These are phyloP conservation scores for Tetrahymena elliotti DNA, from an alignment of 73 alveolate genomes.

Conservation along the genomic window DNA sequence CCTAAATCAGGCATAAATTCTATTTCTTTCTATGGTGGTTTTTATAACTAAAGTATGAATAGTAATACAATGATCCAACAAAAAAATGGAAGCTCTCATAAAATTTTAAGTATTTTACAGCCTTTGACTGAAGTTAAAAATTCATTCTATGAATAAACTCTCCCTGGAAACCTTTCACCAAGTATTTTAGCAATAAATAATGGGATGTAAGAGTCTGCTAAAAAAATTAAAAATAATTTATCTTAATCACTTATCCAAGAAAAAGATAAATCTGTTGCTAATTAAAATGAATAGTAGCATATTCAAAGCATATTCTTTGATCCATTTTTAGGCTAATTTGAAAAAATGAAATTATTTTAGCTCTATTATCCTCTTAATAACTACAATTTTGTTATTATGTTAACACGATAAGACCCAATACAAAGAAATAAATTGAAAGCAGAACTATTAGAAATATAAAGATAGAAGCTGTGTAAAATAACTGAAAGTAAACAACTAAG, in stretches of 20 bases:
- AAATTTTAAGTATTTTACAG: not conserved
- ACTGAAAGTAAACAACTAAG: not conserved
- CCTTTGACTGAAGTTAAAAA: not conserved
- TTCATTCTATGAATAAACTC: not conserved
- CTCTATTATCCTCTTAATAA: not conserved
- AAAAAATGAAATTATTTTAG: not conserved
- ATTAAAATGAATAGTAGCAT: not conserved
- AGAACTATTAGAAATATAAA: too few species aligned
- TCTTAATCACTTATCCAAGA: not conserved
- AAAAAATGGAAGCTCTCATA: not conserved
- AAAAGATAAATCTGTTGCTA: not conserved
- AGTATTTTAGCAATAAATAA: not conserved
- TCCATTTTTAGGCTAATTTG: not conserved
- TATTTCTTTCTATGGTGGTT: not conserved
- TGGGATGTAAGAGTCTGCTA: not conserved
- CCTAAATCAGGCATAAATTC: not conserved
- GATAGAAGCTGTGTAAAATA: not conserved
- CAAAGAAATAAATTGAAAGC: not conserved
- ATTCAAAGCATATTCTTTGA: not conserved
- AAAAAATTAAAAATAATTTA: too few species aligned
- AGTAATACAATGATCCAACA: not conserved
- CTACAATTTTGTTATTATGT: not conserved
- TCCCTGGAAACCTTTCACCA: not conserved
- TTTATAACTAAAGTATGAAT: too few species aligned
- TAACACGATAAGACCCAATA: not conserved